These are phyloP conservation scores for Xylaria hypoxylon DNA, from an alignment of 2,329 filamentous ascomycete genomes.

Conservation along the genomic window DNA sequence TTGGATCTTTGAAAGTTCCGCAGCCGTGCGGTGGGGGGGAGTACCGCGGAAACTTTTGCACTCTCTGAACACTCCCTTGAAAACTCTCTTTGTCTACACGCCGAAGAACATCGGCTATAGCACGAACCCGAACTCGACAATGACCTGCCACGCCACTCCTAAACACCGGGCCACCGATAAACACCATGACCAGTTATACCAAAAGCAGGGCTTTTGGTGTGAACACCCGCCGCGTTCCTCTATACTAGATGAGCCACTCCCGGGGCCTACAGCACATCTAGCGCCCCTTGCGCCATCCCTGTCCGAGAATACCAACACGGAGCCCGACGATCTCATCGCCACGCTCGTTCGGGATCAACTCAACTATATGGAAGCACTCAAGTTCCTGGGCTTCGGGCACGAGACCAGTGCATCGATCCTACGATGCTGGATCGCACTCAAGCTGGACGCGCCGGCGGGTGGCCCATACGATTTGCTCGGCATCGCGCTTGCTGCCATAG, in stretches of 20 bases:
- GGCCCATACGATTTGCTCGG: conserved; percentile 29
- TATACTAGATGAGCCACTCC: neutral
- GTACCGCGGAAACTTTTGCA: neutral
- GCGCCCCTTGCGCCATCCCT: too few relatives aligned
- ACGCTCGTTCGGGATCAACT: conserved; percentile 8
- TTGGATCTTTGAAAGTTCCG: neutral
- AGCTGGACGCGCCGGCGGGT: conserved; percentile 27
- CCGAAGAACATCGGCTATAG: neutral
- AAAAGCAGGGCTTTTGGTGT: neutral
- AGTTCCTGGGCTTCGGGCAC: conserved; percentile 24
- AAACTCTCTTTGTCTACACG: neutral
- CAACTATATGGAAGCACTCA: conserved; percentile 1
- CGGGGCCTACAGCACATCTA: neutral
- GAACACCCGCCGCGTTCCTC: neutral
- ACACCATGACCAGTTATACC: neutral
- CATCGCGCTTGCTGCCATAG: conserved; percentile 27
- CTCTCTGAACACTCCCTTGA: neutral
- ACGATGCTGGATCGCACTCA: conserved; percentile 25
- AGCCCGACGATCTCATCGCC: neutral
- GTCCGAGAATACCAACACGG: neutral
- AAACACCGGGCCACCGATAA: neutral
- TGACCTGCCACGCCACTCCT: neutral
- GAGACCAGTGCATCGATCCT: conserved; percentile 24
- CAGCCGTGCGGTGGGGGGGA: neutral
- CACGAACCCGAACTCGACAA: neutral